Percentiles rank a stretch among this genome's conserved stretches.
phyloP scores from a whole-genome alignment of 441 rosid species.

The Gossypium aridum region DNA sequence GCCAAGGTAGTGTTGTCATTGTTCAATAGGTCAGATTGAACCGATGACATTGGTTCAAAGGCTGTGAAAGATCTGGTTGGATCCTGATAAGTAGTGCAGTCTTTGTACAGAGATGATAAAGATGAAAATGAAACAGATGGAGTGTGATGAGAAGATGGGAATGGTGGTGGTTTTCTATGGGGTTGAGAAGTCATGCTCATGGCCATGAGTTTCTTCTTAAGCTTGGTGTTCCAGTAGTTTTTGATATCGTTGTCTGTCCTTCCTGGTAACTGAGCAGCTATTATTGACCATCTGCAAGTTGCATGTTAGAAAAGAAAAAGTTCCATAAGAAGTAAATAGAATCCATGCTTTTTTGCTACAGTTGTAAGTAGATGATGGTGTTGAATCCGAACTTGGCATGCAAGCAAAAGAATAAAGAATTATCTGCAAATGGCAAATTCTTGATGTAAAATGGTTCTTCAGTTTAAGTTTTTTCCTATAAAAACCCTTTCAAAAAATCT shows the following conservation, averaged over 20 bases:
- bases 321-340: constrained; percentile 5
- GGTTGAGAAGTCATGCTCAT: constrained; percentile 23
- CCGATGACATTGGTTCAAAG: constrained; percentile 30
- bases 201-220: constrained; percentile 53
- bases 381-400: constrained; percentile 31
- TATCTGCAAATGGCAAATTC: background rate
- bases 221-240: constrained; percentile 65
- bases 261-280: constrained; percentile 61
- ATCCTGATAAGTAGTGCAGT: constrained; percentile 22
- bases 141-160: constrained; percentile 28
- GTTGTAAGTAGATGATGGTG: constrained; percentile 18
- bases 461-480: too few relatives aligned
- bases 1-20: background rate
- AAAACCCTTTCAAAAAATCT: too few relatives aligned
- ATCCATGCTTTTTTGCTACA: background rate
- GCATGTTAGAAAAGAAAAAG: constrained; percentile 8
- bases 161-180: constrained; percentile 32
- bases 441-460: background rate
- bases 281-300: constrained; percentile 53
- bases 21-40: constrained; percentile 21
- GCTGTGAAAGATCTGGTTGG: constrained; percentile 29
- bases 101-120: constrained; percentile 29
- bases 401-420: constrained; percentile 20
- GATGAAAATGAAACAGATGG: constrained; percentile 23
- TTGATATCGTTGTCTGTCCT: constrained; percentile 60